These are phyloP conservation scores for Elongisporangium undulatum DNA, from an alignment of 352 stramenopile genomes.

Conservation along the genomic window DNA sequence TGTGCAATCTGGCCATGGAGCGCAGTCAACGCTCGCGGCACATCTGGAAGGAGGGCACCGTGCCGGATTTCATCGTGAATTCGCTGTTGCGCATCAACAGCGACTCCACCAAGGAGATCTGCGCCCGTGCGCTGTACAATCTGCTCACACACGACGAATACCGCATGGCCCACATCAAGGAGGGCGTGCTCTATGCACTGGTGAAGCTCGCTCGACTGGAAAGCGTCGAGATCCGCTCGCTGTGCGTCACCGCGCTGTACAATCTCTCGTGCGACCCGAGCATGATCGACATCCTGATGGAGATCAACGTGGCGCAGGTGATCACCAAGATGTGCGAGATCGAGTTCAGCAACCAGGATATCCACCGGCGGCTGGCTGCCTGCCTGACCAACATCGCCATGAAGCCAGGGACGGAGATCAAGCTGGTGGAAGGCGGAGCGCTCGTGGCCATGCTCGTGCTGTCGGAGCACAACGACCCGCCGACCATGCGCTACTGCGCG, in stretches of 20 bases:
- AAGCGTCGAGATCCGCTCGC: slow-evolving; percentile 71
- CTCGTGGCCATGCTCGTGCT: slow-evolving; percentile 66
- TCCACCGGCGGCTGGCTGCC: slow-evolving; percentile 61
- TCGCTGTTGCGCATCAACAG: slow-evolving; percentile 86
- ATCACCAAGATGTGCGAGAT: slow-evolving; percentile 85
- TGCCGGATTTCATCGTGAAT: slow-evolving; percentile 89
- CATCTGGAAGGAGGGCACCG: slow-evolving; percentile 84
- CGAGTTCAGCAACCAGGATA: slow-evolving; percentile 79
- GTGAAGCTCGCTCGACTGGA: slow-evolving; percentile 83
- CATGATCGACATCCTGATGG: slow-evolving; percentile 76
- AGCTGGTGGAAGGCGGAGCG: slow-evolving; percentile 65
- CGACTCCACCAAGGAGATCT: slow-evolving; percentile 87
- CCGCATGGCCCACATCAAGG: slow-evolving; percentile 78
- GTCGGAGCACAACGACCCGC: slow-evolving; percentile 62
- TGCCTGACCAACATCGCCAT: slow-evolving; percentile 76
- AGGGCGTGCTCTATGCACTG: slow-evolving; percentile 84
- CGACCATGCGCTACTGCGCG: slow-evolving; percentile 65
- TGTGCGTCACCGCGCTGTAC: slow-evolving; percentile 81
- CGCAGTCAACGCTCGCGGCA: slow-evolving; percentile 48
- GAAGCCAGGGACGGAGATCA: slow-evolving; percentile 40
- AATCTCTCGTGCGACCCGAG: slow-evolving; percentile 74
- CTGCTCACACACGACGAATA: slow-evolving; percentile 79
- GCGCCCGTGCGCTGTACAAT: slow-evolving; percentile 81
- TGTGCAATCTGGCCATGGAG: slow-evolving; percentile 84
- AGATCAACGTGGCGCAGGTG: slow-evolving; percentile 81